Base-by-base conservation (phyloP, 2,329 filamentous ascomycete species). In the Magnaporthiopsis rhizophila region DNA sequence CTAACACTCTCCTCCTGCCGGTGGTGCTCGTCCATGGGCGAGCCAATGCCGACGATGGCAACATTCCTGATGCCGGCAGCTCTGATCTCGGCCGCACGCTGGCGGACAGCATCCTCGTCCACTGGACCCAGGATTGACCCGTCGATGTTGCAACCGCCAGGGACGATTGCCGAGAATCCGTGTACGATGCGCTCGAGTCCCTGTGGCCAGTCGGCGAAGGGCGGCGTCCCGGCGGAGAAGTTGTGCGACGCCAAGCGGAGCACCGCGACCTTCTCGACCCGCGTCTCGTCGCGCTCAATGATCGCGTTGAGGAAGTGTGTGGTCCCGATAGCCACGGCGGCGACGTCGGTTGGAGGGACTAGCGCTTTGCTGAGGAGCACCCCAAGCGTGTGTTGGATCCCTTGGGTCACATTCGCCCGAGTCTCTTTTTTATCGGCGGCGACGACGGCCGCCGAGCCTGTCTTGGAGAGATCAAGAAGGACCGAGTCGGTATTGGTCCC, bases 231-330 rank as follows among this genome's bases (percentile, higher is more conserved):
- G 64, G 81, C 79, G 3, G 80, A 80, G 66, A 83, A 86, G 61
- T 58, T 62, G 0, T 81, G 80, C 0, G 83, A 81, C 58, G 80
- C 83, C 6, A 86, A 76, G 7, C 84, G 78, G 21, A 86, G 69
- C 2, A 86, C 82, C 2, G 82, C 84, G 6, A 86, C 82, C 6
- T 72, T 75, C 18, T 78, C 77, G 3, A 86, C 71, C 2, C 81
- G 77, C 1, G 76, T 69, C 9, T 74, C 74, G 66, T 86, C 83
- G 58, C 79, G 75, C 70, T 86, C 82, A 0, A 86, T 75, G 3
- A 86, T 80, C 11, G 83, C 83, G 66, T 86, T 86, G 68, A 86
- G 77, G 68, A 86, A 86, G 65, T 86, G 83, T 0, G 83, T 86
- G 1, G 80, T 83, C 63, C 82, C 82, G 66, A 84, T 82, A 2